phyloP scores from a whole-genome alignment of 305 asterid genomes.

The Withania somnifera region DNA sequence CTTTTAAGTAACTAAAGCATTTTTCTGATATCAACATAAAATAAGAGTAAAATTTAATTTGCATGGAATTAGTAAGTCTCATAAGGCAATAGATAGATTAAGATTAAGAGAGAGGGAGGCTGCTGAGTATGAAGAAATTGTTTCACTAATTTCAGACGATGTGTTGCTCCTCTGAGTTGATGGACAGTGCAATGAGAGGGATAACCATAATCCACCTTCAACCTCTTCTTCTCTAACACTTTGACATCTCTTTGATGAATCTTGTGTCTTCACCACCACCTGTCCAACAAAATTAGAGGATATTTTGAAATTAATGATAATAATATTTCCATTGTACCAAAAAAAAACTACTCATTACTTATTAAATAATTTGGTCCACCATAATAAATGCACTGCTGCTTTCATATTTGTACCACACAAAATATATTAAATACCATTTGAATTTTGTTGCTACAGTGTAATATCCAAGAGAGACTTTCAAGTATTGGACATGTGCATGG shows the following conservation, averaged over 20 bases:
- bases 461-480: background rate
- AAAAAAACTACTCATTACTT: background rate
- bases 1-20: background rate
- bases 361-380: slow-evolving; percentile 6
- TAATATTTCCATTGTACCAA: no score
- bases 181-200: slow-evolving; percentile 20
- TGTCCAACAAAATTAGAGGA: background rate
- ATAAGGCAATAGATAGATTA: slow-evolving; percentile 21
- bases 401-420: background rate
- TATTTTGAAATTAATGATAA: no score
- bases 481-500: background rate
- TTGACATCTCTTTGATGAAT: background rate
- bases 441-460: background rate
- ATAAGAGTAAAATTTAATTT: background rate
- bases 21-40: background rate
- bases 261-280: background rate
- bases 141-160: slow-evolving; percentile 11
- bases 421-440: background rate
- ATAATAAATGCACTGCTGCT: background rate
- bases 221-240: background rate
- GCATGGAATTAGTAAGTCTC: background rate
- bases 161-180: slow-evolving; percentile 10
- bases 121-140: slow-evolving; percentile 8
- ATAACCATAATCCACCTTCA: slow-evolving; percentile 11
- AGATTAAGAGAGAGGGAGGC: no score